Evolutionary conservation across 2,329 filamentous ascomycete genomes (phyloP).

Genomic region (Trichoderma polysporum): DNA sequence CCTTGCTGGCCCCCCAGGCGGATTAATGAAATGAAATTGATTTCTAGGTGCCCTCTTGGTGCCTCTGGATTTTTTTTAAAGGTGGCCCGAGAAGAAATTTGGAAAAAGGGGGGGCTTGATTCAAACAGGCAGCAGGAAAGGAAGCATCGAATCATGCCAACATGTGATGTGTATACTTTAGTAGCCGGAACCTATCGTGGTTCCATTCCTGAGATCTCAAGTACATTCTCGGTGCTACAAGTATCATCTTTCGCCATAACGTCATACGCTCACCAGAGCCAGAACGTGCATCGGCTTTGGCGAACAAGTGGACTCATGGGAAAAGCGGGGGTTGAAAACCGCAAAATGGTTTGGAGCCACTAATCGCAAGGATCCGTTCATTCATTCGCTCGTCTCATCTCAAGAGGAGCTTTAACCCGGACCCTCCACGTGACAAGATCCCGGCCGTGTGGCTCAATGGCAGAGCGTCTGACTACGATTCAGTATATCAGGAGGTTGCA

Average conservation of each 20-base stretch:
- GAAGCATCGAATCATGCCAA: neutral
- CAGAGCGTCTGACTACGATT: constrained; percentile 46
- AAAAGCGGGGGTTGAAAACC: constrained; percentile 6
- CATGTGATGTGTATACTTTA: neutral
- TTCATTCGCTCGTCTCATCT: neutral
- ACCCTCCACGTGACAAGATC: constrained; percentile 19
- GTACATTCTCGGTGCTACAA: neutral
- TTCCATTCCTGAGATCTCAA: neutral
- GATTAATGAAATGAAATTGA: neutral
- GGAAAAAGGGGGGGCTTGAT: neutral
- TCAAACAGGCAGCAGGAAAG: neutral
- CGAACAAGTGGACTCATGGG: constrained; percentile 18
- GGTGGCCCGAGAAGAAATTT: neutral
- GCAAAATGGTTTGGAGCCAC: neutral
- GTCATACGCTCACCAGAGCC: constrained; percentile 3
- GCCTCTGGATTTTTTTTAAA: neutral
- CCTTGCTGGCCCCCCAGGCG: neutral
- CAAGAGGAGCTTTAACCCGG: neutral
- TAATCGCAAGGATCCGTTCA: neutral
- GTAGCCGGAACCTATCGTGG: neutral
- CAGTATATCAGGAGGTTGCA: constrained; percentile 26
- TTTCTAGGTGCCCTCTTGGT: neutral
- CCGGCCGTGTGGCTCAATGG: constrained; percentile 40
- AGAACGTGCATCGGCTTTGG: constrained; percentile 19
- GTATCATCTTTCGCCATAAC: neutral